Conservation (phyloP, 1,284 basidiomycete genomes). For the Naganishia sp. region DNA sequence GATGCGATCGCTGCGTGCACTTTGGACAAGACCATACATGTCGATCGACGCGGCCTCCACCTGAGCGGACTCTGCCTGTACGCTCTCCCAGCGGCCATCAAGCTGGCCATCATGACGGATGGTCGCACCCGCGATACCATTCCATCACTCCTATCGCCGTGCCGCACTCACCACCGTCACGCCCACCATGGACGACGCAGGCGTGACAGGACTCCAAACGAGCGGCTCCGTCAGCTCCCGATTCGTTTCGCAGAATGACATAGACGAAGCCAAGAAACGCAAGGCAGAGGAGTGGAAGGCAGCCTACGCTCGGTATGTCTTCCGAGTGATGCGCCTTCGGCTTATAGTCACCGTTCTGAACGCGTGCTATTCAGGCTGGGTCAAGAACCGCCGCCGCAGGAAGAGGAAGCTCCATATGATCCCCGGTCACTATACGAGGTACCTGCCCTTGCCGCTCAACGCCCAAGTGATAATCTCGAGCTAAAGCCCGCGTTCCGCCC, state of each 20-base stretch:
- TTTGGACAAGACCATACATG: too few relatives aligned
- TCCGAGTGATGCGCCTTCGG: conserved; percentile 1
- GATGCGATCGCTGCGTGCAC: not conserved
- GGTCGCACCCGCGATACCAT: not conserved
- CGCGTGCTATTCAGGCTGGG: conserved; percentile 61
- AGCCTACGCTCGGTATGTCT: conserved; percentile 74
- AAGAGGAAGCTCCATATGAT: conserved; percentile 73
- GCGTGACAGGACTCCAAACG: conserved; percentile 24
- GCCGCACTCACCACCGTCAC: too few relatives aligned
- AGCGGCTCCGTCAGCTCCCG: conserved; percentile 42
- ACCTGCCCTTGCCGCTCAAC: conserved; percentile 43
- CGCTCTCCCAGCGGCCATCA: not conserved
- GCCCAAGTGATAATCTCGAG: too few relatives aligned
- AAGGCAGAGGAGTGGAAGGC: conserved; percentile 88
- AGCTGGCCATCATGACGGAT: not conserved
- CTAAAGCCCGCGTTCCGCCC: not conserved
- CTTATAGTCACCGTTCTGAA: not conserved
- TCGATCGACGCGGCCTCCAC: conserved; percentile 7
- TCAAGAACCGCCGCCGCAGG: conserved; percentile 78
- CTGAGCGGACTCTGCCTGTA: not conserved
- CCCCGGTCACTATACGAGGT: conserved; percentile 88
- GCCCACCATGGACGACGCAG: not conserved
- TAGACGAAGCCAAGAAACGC: conserved; percentile 73
- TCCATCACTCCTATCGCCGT: not conserved
- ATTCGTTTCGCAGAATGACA: conserved; percentile 68